Evolutionary conservation across 768 basidiomycete genomes (phyloP).

Genomic region (Candolleomyces aberdarensis): DNA sequence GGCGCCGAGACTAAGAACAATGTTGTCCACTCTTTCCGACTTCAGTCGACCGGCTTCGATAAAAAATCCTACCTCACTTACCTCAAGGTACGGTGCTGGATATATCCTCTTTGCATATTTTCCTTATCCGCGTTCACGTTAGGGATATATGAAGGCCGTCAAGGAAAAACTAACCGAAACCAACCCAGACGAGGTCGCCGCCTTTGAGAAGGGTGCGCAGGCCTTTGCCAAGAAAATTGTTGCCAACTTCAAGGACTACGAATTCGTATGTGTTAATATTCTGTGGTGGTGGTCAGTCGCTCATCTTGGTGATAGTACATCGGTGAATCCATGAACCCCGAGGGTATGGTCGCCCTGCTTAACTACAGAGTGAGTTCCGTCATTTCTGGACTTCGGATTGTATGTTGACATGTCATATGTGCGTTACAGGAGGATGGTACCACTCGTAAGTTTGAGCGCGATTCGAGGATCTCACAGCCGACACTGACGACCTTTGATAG

Average conservation of each 20-base stretch:
- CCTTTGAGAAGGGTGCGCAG: slow-evolving; percentile 80
- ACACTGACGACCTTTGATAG: slow-evolving; percentile 32
- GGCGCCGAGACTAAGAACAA: slow-evolving; percentile 83
- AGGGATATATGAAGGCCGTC: slow-evolving; percentile 94
- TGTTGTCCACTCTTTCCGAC: slow-evolving; percentile 87
- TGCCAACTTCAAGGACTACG: slow-evolving; percentile 87
- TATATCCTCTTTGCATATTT: not conserved
- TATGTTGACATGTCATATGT: not conserved
- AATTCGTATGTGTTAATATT: slow-evolving; percentile 62
- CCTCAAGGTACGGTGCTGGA: slow-evolving; percentile 61
- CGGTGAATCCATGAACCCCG: slow-evolving; percentile 74
- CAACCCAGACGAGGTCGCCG: slow-evolving; percentile 52
- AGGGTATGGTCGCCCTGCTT: slow-evolving; percentile 91
- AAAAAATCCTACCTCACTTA: slow-evolving; percentile 83
- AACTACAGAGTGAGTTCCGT: slow-evolving; percentile 75
- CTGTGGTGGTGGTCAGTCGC: not conserved
- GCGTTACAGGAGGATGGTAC: slow-evolving; percentile 65
- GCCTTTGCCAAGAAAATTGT: slow-evolving; percentile 86
- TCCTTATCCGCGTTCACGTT: not conserved
- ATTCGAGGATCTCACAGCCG: not conserved
- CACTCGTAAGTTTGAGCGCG: slow-evolving; percentile 57
- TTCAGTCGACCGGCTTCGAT: slow-evolving; percentile 78
- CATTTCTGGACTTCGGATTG: slow-evolving; percentile 7
- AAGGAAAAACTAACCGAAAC: slow-evolving; percentile 59
- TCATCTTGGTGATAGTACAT: slow-evolving; percentile 48